Evolutionary conservation across 257 asterid genomes (phyloP).

Genomic region (Anisodus tanguticus): DNA sequence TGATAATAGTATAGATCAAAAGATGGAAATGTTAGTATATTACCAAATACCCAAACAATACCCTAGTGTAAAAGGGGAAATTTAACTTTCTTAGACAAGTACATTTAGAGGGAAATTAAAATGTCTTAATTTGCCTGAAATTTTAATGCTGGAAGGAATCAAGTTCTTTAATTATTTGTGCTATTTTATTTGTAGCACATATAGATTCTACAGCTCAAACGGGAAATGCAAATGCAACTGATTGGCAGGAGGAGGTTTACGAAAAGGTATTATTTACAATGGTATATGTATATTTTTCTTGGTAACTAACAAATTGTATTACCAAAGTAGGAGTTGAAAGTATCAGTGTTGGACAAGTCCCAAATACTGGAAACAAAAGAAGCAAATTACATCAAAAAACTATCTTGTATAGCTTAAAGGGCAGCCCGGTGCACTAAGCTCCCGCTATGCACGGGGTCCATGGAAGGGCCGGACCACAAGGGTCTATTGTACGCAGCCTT

Average conservation of each 20-base stretch:
- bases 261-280: slow-evolving; percentile 53
- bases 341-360: neutral
- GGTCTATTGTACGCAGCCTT: too few relatives aligned
- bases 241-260: slow-evolving; percentile 90
- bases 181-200: slow-evolving; percentile 49
- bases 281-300: neutral
- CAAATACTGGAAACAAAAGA: neutral
- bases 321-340: neutral
- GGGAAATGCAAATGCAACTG: slow-evolving; percentile 66
- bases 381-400: neutral
- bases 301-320: neutral
- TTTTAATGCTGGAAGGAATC: neutral
- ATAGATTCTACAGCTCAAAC: slow-evolving; percentile 75
- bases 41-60: neutral
- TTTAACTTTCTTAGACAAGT: neutral
- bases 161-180: neutral
- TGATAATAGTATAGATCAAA: neutral
- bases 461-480: too few relatives aligned
- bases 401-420: neutral
- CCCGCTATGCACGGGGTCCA: too few relatives aligned
- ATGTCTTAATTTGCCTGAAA: neutral
- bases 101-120: neutral
- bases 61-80: neutral
- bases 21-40: neutral
- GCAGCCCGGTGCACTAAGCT: too few relatives aligned